Percentiles rank a stretch among this genome's conserved stretches.
Evolutionary conservation across 1,284 basidiomycete species (phyloP).

Genomic region (Cutaneotrichosporon sp.): DNA sequence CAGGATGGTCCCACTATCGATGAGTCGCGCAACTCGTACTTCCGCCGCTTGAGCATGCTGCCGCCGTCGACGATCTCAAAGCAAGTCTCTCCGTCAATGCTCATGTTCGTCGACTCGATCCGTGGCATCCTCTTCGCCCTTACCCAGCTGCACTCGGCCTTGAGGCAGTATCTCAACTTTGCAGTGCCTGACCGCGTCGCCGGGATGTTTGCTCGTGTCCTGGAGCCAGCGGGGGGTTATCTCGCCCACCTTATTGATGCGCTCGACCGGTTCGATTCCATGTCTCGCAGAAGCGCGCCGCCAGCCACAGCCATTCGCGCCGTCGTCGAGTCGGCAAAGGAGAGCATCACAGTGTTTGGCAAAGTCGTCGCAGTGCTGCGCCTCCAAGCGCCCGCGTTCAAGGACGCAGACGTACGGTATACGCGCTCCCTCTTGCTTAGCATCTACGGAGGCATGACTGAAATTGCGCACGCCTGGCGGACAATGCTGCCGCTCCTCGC

Average conservation of each 20-base stretch:
- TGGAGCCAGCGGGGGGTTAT: conserved; percentile 76
- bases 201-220: conserved; percentile 71
- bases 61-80: conserved; percentile 63
- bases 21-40: conserved; percentile 85
- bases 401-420: conserved; percentile 73
- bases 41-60: conserved; percentile 72
- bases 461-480: conserved; percentile 82
- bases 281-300: conserved; percentile 62
- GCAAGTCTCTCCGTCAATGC: conserved; percentile 66
- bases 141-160: conserved; percentile 83
- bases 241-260: conserved; percentile 81
- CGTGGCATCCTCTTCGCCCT: conserved; percentile 89
- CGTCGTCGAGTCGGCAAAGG: conserved; percentile 77
- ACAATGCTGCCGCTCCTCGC: conserved; percentile 68
- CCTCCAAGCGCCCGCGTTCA: conserved; percentile 65
- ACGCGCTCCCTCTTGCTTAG: conserved; percentile 81
- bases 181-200: conserved; percentile 82
- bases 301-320: conserved; percentile 65
- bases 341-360: conserved; percentile 77
- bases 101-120: conserved; percentile 75
- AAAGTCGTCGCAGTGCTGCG: conserved; percentile 80
- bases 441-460: conserved; percentile 83
- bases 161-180: conserved; percentile 83
- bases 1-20: conserved; percentile 52
- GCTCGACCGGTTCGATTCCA: conserved; percentile 86